Conservation (phyloP, 1,284 basidiomycete species). For the Moniliophthora roreri region DNA sequence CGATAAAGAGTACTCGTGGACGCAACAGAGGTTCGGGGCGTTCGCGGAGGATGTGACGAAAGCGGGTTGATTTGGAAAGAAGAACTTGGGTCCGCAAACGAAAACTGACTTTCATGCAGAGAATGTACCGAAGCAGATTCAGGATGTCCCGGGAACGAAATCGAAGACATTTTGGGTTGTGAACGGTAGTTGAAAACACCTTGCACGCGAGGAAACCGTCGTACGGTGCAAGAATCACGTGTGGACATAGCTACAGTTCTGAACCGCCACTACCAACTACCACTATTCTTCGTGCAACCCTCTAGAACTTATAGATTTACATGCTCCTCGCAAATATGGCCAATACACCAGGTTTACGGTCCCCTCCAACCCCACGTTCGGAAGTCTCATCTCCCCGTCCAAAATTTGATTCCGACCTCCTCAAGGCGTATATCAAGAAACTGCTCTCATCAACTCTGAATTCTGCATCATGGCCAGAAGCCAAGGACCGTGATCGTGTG, state of each 20-base stretch:
- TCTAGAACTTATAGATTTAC: neutral
- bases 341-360: conserved; percentile 44
- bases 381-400: conserved; percentile 56
- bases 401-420: conserved; percentile 68
- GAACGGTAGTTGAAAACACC: conserved; percentile 55
- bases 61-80: conserved; percentile 77
- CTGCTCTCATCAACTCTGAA: conserved; percentile 68
- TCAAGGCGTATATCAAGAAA: conserved; percentile 78
- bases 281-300: no score
- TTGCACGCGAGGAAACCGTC: no score
- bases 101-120: conserved; percentile 35
- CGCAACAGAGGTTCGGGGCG: conserved; percentile 57
- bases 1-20: conserved; percentile 35
- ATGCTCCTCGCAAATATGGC: conserved; percentile 28
- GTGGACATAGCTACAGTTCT: neutral
- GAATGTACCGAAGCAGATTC: conserved; percentile 20
- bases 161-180: no score
- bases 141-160: conserved; percentile 25
- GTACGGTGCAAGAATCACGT: no score
- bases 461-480: conserved; percentile 61
- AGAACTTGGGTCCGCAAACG: conserved; percentile 23
- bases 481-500: conserved; percentile 65
- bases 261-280: neutral
- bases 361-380: conserved; percentile 49
- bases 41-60: conserved; percentile 73